Evolutionary conservation across 345 rosid species (phyloP), one percentile per base, ranked within the genome.

Genomic region (Citrus inodora): DNA sequence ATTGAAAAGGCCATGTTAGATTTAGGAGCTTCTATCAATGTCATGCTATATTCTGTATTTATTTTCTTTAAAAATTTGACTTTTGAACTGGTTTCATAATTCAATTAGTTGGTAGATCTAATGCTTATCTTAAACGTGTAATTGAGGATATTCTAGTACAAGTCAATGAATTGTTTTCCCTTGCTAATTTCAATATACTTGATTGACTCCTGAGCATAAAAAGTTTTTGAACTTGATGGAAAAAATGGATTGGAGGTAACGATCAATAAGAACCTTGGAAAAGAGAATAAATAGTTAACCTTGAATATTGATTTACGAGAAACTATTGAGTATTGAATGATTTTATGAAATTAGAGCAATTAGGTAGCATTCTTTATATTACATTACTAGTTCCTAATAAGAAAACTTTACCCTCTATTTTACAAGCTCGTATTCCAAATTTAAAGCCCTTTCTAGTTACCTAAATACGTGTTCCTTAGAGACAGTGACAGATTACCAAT

Each of bases 191-290:
- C 58, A 4, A 17, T 53, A 22, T 53, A 22, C 58, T 53, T 53
- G 21, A 53, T 53, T 53, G 7, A 17, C 22, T 17, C 7, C 5
- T 53, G 19, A 53, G 7, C 58, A 19, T 1, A 53, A 0, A 2
- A 53, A 1, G 0, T 5, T 53, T 53, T 53, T 53, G 2, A 53
- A 48, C 22, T 53, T 4, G 58, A 17, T 53, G 58, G 22, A 53
- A 53, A 53, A 16, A 22, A 53, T 53, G 22, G 2, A 19, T 53
- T 53, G 0, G 0, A 53, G 6, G 58, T 53, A 0, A 5, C 7
- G 0, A 4, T 51, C 5, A 16, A 0, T 1, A 51, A 51, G 21
- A 6, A 51, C 1, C 21, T 0, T 51, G 0, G 1, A 19, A 51
- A 51, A 16, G 55, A 16, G 21, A 51, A 51, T 16, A 1, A 14